These are phyloP conservation scores for Diaporthe ilicicola DNA, from an alignment of 2,329 filamentous ascomycete genomes.

Conservation along the genomic window DNA sequence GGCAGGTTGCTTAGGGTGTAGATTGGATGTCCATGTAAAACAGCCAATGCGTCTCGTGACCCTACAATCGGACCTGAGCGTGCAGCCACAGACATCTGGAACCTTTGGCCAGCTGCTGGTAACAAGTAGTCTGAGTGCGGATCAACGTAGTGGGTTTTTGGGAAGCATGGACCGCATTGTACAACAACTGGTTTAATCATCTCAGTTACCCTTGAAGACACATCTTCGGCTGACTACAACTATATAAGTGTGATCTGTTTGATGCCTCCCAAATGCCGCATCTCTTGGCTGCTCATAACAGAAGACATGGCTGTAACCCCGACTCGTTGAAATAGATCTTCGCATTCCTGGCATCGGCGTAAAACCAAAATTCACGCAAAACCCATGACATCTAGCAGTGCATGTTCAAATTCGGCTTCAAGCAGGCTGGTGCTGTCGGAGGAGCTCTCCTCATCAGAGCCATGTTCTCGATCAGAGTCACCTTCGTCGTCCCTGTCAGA, in stretches of 20 bases:
- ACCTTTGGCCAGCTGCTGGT: no score
- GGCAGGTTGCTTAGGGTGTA: no score
- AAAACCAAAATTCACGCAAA: background rate
- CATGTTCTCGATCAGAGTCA: background rate
- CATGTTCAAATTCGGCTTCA: background rate
- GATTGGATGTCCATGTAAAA: no score
- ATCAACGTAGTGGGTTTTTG: no score
- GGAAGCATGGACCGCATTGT: background rate
- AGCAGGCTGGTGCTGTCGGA: background rate
- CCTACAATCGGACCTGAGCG: no score
- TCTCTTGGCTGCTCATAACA: background rate
- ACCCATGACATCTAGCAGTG: background rate
- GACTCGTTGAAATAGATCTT: background rate
- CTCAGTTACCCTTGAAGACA: no score
- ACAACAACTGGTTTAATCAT: background rate
- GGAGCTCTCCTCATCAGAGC: background rate
- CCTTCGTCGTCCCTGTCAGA: background rate
- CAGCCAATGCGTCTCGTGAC: no score
- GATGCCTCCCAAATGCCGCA: background rate
- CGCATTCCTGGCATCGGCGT: background rate
- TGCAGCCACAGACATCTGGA: no score
- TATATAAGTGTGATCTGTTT: background rate
- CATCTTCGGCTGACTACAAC: background rate
- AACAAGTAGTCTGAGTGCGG: no score
- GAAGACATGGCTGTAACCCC: background rate